Evolutionary conservation across 495 filamentous ascomycete genomes (phyloP), one percentile per base, ranked within the genome.

Genomic region (Darksidea phi): DNA sequence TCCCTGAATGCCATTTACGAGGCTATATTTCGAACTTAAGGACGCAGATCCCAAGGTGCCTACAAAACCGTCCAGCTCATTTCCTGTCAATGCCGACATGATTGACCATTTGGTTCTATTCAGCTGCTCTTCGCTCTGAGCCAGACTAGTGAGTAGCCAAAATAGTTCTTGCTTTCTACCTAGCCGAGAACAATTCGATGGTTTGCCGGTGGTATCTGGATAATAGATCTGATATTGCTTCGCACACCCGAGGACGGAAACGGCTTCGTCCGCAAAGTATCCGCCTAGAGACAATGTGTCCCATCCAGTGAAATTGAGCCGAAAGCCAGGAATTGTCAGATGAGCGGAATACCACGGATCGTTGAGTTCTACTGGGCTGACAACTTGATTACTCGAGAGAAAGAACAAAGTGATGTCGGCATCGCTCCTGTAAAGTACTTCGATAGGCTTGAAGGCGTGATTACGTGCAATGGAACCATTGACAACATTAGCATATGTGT

Each of bases 341-440:
- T 53, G 49, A 10, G 25, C 17, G 7, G 49, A 53, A 37, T 53
- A 20, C 32, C 25, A 34, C 32, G 18, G 46, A 49, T 49, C 20
- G 17, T 37, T 34, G 49, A 26, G 6, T 53, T 53, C 15, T 13
- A 13, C 28, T 6, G 32, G n/a, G 11, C 23, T 18, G 24, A 34
- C 7, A 23, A 53, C 25, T n/a, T 53, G 8, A 37, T 53, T 38
- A 25, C 18, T 2, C 24, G 24, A 32, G 17, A 43, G 41, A 20
- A 43, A 43, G 5, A 43, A 6, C 15, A 43, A n/a, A 15, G 15
- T 20, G 18, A 43, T 6, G 41, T 43, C 41, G 13, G 41, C 13
- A 43, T 43, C 41, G 13, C 18, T 43, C 6, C 41, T 15, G 15
- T 15, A 13, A 4, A 43, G 18, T 15, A 6, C 41, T 43, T 15